Evolutionary conservation across 257 asterid genomes (phyloP).

Genomic region (Plantago elongata): DNA sequence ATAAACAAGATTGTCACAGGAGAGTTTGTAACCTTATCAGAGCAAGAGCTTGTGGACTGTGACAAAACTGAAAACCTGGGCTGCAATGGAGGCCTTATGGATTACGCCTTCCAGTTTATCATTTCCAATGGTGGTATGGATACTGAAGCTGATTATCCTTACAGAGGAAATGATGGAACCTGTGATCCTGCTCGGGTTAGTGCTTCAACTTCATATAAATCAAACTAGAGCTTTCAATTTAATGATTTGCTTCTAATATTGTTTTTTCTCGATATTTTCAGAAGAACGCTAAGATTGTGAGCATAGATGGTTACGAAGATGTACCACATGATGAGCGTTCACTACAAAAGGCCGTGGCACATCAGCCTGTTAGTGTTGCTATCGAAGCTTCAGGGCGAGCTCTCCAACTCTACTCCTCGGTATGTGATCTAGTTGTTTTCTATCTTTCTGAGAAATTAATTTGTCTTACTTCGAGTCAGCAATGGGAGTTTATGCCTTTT

Average conservation of each 20-base stretch:
- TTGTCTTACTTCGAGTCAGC: too few relatives aligned
- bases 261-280: slow-evolving; percentile 20
- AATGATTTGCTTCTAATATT: not conserved
- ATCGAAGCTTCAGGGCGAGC: slow-evolving; percentile 84
- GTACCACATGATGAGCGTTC: slow-evolving; percentile 63
- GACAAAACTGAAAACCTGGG: slow-evolving; percentile 48
- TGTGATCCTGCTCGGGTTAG: slow-evolving; percentile 61
- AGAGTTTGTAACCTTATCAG: slow-evolving; percentile 53
- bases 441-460: not conserved
- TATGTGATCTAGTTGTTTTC: slow-evolving; percentile 15
- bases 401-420: slow-evolving; percentile 63
- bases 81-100: slow-evolving; percentile 86
- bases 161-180: slow-evolving; percentile 46
- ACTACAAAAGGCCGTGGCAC: slow-evolving; percentile 69
- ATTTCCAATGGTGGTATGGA: slow-evolving; percentile 69
- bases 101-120: slow-evolving; percentile 68
- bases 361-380: slow-evolving; percentile 82
- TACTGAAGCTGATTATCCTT: slow-evolving; percentile 72
- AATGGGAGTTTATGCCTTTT: not conserved
- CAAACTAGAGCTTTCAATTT: not conserved
- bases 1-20: slow-evolving; percentile 59
- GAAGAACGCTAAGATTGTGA: slow-evolving; percentile 68
- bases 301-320: slow-evolving; percentile 77
- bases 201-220: not conserved
- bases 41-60: slow-evolving; percentile 75